phyloP scores from a whole-genome alignment of 148 eudicot species.

The Nepenthes mirabilis region DNA sequence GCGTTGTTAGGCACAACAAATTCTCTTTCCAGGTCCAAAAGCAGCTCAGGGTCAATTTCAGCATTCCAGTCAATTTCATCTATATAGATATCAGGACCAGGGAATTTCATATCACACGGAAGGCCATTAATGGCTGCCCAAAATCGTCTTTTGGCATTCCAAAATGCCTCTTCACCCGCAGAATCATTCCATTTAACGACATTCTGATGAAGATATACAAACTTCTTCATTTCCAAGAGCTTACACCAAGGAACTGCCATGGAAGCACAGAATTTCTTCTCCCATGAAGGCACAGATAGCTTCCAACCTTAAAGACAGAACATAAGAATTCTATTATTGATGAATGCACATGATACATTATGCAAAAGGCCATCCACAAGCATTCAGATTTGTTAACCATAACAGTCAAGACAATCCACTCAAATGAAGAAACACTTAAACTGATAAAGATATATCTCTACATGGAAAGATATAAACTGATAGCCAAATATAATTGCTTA shows the following conservation, averaged over 20 bases:
- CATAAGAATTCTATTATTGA: background rate
- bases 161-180: conserved; percentile 58
- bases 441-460: no score
- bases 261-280: conserved; percentile 41
- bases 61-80: conserved; percentile 60
- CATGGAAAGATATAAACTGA: no score
- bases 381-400: no score
- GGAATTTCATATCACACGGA: conserved; percentile 33
- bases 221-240: conserved; percentile 40
- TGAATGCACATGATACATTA: background rate
- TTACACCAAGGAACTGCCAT: conserved; percentile 44
- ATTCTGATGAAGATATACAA: conserved; percentile 35
- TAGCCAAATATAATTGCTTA: no score
- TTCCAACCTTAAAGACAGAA: conserved; percentile 21
- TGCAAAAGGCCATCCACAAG: background rate
- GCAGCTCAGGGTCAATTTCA: conserved; percentile 26
- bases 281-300: conserved; percentile 40
- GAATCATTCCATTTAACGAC: conserved; percentile 64
- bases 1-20: background rate
- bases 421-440: no score
- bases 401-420: no score
- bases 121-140: conserved; percentile 41
- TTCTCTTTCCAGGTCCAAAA: conserved; percentile 36
- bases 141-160: conserved; percentile 51
- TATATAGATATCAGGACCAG: conserved; percentile 64